phyloP scores from a whole-genome alignment of 2,329 filamentous ascomycete genomes.

The Alternaria angustiovoidea region DNA sequence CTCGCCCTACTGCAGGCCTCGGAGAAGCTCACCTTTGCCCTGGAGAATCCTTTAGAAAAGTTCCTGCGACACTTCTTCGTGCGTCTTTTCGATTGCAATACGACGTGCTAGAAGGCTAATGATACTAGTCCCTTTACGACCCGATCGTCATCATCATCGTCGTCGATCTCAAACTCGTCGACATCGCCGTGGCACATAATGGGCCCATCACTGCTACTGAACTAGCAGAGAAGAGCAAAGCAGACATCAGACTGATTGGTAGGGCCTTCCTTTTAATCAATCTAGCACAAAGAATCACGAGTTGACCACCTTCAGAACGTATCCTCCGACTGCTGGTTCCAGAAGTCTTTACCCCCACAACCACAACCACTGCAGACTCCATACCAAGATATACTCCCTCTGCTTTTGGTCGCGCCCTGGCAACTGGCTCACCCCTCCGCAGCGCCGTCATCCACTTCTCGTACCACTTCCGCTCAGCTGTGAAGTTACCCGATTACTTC shows the following conservation, averaged over 20 bases:
- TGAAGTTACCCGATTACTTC: conserved; percentile 35
- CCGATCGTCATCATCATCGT: conserved; percentile 16
- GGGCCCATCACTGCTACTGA: conserved; percentile 13
- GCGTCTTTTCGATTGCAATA: background rate
- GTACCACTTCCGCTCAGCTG: conserved; percentile 19
- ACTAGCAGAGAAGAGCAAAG: conserved; percentile 18
- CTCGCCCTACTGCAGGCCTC: conserved; percentile 13
- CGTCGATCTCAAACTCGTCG: conserved; percentile 25
- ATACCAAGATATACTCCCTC: background rate
- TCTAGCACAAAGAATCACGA: background rate
- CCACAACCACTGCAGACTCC: background rate
- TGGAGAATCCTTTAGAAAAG: conserved; percentile 19
- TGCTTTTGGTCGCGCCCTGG: background rate
- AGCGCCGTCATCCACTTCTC: conserved; percentile 14
- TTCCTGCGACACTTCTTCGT: conserved; percentile 11
- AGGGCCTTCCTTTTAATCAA: background rate
- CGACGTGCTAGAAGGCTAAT: background rate
- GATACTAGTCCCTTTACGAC: background rate
- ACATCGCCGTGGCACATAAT: conserved; percentile 18
- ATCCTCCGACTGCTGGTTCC: background rate
- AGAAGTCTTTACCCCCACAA: background rate
- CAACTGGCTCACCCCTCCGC: background rate
- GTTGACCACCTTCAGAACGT: background rate
- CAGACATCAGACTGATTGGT: conserved; percentile 6
- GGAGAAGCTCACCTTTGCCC: conserved; percentile 11